Evolutionary conservation across 139 green algal genomes (phyloP), one percentile per base, ranked within the genome.

Genomic region (Prasinococcaceae sp.): DNA sequence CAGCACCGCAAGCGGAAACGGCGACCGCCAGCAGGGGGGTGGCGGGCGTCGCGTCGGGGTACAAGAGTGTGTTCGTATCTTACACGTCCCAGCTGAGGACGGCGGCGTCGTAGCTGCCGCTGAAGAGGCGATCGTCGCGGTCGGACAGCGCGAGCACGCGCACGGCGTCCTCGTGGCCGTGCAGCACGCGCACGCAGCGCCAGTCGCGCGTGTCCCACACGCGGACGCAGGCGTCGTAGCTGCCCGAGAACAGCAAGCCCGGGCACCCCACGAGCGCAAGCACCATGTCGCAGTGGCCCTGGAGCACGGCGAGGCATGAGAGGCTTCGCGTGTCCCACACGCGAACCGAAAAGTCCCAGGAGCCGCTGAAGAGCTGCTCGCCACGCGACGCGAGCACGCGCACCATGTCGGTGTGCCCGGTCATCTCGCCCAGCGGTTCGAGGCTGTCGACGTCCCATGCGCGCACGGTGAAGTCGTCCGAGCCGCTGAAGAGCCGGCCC

Each of bases 91-190:
- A n/a, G n/a, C n/a, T n/a, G n/a, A n/a, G n/a, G n/a, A n/a, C n/a
- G n/a, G n/a, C n/a, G n/a, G n/a, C n/a, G n/a, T n/a, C n/a, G n/a
- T n/a, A n/a, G n/a, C n/a, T n/a, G n/a, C n/a, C n/a, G n/a, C n/a
- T n/a, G n/a, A n/a, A n/a, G n/a, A n/a, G n/a, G n/a, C n/a, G n/a
- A n/a, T n/a, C n/a, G n/a, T n/a, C n/a, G n/a, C n/a, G n/a, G n/a
- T n/a, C n/a, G n/a, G n/a, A n/a, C n/a, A n/a, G n/a, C 2, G 83
- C 73, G 26, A 95, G 68, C 46, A 95, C 86, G 1, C 86, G 68
- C 43, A 95, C 85, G 3, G 86, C 86, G 47, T 93, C 85, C 33
- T 87, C 79, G 63, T 95, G 86, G 3, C 86, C 86, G 51, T 81
- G 56, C 38, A 94, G 70, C 23, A 72, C 85, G 37, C 73, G 70